Base-by-base conservation (phyloP, 2,329 filamentous ascomycete genomes). In the Chaetomium strumarium region DNA sequence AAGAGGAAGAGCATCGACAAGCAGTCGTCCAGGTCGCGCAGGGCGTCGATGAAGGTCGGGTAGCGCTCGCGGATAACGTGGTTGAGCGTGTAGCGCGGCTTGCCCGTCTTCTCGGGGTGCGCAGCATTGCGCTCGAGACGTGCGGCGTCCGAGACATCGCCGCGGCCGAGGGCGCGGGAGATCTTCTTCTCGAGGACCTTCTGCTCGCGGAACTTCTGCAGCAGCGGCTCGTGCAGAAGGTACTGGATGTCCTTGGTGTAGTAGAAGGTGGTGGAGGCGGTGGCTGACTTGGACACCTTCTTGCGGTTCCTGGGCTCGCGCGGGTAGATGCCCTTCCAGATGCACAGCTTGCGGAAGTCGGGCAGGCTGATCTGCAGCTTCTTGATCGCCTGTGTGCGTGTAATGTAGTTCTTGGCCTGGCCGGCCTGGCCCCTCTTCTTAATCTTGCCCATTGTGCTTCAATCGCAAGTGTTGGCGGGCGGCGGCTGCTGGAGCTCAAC, bases 301-400 rank as follows among this genome's bases (percentile, higher is more conserved):
- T 95, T 96, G 78, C 90, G 92, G 76, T 87, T 96, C 67, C 93
- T 84, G 59, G 93, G 93, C 77, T 99, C 93, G 66, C 93, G 88
- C 60, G 93, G 93, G 73, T 96, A 99, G 70, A 99, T 97, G 64
- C 91, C 93, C 78, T 97, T 97, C 86, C 96, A 99, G 71, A 99
- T 99, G 76, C 93, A 99, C 68, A 99, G 80, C 75, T 95, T 87
- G 74, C 93, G 86, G 75, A 99, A 99, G 74, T 99, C 93, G 62
- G 91, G 90, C 52, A 99, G 83, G 66, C 88, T 96, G 72, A 99
- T 88, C 74, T 99, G 93, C 58, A 99, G 85, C 76, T 97, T 99
- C 72, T 91, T 90, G 64, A 99, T 90, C 42, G 93, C 93, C 76
- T 96, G 90, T 39, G 92, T 96, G 70, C 93, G 83, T 53, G 93